Percentiles rank a stretch among this genome's conserved stretches.
Evolutionary conservation across 495 filamentous ascomycete genomes (phyloP).

Genomic region (Penicillium coffeae): DNA sequence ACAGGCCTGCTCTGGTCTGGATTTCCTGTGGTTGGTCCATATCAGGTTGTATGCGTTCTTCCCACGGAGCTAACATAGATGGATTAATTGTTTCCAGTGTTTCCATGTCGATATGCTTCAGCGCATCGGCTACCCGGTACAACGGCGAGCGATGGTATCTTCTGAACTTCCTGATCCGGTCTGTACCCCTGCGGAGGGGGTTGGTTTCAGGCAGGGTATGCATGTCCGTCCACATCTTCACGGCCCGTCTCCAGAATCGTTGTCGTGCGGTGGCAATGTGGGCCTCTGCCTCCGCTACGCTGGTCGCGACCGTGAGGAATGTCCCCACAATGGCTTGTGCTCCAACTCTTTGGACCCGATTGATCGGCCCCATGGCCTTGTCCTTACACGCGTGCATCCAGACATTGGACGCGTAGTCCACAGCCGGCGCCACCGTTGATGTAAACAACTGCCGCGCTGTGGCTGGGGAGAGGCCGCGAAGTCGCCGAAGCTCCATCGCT

Average conservation of each 20-base stretch:
- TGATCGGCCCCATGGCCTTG: conserved; percentile 7
- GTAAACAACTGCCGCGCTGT: conserved; percentile 29
- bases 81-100: conserved; percentile 3
- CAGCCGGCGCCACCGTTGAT: conserved; percentile 24
- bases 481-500: conserved; percentile 28
- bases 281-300: conserved; percentile 8
- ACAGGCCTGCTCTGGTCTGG: conserved; percentile 1
- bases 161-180: conserved; percentile 3
- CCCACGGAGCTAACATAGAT: conserved; percentile 3
- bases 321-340: conserved; percentile 25
- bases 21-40: conserved; percentile 1
- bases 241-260: conserved; percentile 19
- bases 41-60: conserved; percentile 11
- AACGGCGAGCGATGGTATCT: conserved; percentile 1
- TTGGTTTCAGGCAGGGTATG: conserved; percentile 1
- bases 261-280: conserved; percentile 14
- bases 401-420: conserved; percentile 33
- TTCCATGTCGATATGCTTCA: conserved; percentile 1
- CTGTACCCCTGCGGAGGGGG: conserved; percentile 1
- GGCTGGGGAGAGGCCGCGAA: conserved; percentile 22
- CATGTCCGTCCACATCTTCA: conserved; percentile 18
- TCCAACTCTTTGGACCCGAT: conserved; percentile 21
- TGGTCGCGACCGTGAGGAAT: conserved; percentile 8
- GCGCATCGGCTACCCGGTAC: conserved; percentile 1
- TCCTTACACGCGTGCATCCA: conserved; percentile 17